A percentile compares a stretch with the other conserved stretches of the same genome.
phyloP scores from a whole-genome alignment of 768 basidiomycete genomes.

The Suillus placidus region DNA sequence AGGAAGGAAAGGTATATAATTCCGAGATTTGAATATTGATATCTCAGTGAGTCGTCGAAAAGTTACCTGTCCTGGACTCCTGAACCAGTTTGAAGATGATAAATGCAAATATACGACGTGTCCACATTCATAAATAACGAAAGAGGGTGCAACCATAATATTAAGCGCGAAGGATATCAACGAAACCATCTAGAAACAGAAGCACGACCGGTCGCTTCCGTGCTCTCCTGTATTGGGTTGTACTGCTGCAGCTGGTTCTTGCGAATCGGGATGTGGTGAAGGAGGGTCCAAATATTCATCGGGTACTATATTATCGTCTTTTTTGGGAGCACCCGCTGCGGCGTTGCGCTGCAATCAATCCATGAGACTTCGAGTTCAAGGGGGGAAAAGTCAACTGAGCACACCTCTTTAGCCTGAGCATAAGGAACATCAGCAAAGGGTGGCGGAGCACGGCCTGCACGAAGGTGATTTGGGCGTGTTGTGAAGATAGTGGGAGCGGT shows the following conservation, averaged over 20 bases:
- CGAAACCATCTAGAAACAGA: not conserved
- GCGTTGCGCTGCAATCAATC: not conserved
- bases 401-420: not conserved
- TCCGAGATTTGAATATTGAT: no score
- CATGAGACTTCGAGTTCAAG: not conserved
- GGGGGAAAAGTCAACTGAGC: not conserved
- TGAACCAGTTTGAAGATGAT: no score
- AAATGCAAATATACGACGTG: no score
- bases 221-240: not conserved
- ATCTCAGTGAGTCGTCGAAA: no score
- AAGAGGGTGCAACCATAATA: not conserved
- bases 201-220: not conserved
- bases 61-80: no score
- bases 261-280: not conserved
- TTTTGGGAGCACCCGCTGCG: not conserved
- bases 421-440: not conserved
- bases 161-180: not conserved
- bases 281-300: not conserved
- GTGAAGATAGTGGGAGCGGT: no score
- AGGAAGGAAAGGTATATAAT: no score
- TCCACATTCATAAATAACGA: no score
- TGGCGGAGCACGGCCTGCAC: no score
- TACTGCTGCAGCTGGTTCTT: not conserved
- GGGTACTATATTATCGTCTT: not conserved
- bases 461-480: no score